Evolutionary conservation across 2,329 filamentous ascomycete species (phyloP).

Genomic region (Claviceps purpurea): DNA sequence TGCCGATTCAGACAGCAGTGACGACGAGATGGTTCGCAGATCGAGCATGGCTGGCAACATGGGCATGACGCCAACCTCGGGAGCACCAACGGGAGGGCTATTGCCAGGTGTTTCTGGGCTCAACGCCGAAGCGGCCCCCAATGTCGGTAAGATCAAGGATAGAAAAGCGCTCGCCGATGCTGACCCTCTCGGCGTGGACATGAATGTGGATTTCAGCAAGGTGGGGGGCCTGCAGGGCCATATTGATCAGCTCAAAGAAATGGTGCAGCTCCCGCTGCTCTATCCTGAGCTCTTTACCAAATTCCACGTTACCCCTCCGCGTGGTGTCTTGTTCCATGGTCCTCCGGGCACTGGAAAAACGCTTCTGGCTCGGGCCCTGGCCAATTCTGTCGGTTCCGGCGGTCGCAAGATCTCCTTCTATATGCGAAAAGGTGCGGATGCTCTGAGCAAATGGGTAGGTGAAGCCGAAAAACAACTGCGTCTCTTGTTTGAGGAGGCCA

Average conservation of each 20-base stretch:
- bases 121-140: constrained; percentile 46
- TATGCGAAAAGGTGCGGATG: constrained; percentile 98
- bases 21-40: constrained; percentile 69
- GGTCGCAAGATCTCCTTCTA: constrained; percentile 97
- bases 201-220: constrained; percentile 85
- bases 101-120: constrained; percentile 27
- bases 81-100: constrained; percentile 29
- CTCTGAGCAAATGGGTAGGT: constrained; percentile 96
- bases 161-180: constrained; percentile 85
- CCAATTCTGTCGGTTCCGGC: constrained; percentile 77
- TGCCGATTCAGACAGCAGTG: constrained; percentile 89
- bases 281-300: constrained; percentile 89
- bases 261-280: constrained; percentile 86
- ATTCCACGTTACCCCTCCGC: constrained; percentile 85
- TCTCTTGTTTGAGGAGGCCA: constrained; percentile 86
- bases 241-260: constrained; percentile 95
- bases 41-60: constrained; percentile 44
- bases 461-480: constrained; percentile 93
- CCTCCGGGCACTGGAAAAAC: constrained; percentile 97
- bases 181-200: constrained; percentile 84
- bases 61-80: constrained; percentile 44
- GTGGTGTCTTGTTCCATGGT: constrained; percentile 92
- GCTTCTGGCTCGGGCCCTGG: constrained; percentile 81
- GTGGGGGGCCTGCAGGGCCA: constrained; percentile 87
- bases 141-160: constrained; percentile 88